Evolutionary conservation across 345 rosid species (phyloP), one percentile per base, ranked within the genome.

Genomic region (Kernera saxatilis): DNA sequence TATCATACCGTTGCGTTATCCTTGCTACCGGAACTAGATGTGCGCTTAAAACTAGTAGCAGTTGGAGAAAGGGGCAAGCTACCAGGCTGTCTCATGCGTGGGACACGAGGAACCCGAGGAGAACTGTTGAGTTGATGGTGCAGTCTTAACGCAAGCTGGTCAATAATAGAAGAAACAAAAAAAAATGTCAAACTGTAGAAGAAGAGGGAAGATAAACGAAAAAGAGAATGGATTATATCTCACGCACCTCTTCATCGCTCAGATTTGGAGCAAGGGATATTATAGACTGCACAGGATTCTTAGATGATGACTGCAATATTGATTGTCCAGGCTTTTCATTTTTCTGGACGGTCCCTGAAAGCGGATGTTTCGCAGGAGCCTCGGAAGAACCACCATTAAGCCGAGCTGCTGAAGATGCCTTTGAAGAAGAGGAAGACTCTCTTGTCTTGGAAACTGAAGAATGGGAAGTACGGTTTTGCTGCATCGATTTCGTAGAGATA

Each of bases 91-190:
- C 97, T 92, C 66, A 91, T 87, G 48, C 97, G 93, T 8, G 99
- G 99, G 43, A 95, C 98, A 63, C 97, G 96, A 71, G 97, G 96
- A 49, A 95, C 99, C 73, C 99, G 86, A 49, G 96, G 98, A 78
- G 98, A 92, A 75, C 99, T 92, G 60, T 95, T 92, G 79, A 94
- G 98, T 73, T 94, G 95, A 82, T 94, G 96, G 82, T 94, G 99
- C 81, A 94, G 72, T 85, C 91, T 92, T 72, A 95, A 79, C 22
- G 99, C 99, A 62, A 95, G 97, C 99, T 95, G 85, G 19, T 46
- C 46, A 79, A 35, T 8, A 63, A 46, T 45, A 39, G 30, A 63
- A 55, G 29, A 36, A 59, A 57, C 43, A 25, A 61, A 13, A 29
- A 25, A 22, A 35, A 6, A 69, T 69, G 76, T 51, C 27, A 81